phyloP scores from a whole-genome alignment of 2,329 filamentous ascomycete genomes.

The Metarhizium rileyi region DNA sequence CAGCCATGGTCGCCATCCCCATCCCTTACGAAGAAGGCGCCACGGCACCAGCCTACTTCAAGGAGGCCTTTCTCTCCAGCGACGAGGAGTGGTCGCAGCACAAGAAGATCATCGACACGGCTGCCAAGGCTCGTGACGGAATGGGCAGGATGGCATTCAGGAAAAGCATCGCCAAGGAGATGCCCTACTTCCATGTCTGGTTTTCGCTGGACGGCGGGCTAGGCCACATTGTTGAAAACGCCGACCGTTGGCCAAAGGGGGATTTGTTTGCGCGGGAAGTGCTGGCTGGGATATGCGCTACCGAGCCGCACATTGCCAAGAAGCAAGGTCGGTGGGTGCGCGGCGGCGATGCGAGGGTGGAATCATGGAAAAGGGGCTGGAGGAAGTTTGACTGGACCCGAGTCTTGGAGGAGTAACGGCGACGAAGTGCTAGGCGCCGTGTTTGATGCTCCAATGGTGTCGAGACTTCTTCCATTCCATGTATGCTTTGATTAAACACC shows the following conservation, averaged over 20 bases:
- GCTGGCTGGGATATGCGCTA: constrained; percentile 83
- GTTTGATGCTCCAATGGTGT: no score
- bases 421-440: no score
- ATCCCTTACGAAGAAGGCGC: constrained; percentile 87
- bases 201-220: constrained; percentile 86
- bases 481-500: no score
- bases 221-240: constrained; percentile 86
- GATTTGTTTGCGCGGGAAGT: constrained; percentile 91
- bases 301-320: constrained; percentile 74
- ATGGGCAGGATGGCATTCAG: constrained; percentile 76
- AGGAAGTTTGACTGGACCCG: constrained; percentile 83
- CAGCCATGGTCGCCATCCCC: constrained; percentile 75
- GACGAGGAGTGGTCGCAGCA: constrained; percentile 97
- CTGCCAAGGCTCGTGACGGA: constrained; percentile 50
- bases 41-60: constrained; percentile 88
- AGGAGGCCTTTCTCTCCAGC: constrained; percentile 77
- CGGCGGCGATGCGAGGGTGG: constrained; percentile 58
- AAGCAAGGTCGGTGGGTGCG: constrained; percentile 79
- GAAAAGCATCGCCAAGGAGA: constrained; percentile 77
- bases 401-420: constrained; percentile 35
- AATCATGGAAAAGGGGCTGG: constrained; percentile 78
- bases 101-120: constrained; percentile 86
- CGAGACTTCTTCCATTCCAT: no score
- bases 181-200: constrained; percentile 98
- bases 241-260: constrained; percentile 74